Conservation (phyloP, 1,284 basidiomycete species). For the Tilletia setariae region DNA sequence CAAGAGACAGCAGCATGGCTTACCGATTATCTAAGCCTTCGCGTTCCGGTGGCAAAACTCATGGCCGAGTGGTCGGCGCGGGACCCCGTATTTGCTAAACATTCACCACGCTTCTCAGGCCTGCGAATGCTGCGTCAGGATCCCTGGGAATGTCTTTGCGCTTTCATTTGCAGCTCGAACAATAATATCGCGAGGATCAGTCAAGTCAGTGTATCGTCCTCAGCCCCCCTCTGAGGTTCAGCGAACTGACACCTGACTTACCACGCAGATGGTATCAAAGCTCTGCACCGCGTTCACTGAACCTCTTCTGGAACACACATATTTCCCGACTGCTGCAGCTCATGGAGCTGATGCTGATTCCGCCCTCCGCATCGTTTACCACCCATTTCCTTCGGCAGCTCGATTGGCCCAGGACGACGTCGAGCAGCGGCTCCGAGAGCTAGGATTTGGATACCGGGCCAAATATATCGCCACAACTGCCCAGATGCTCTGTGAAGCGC, state of each 20-base stretch:
- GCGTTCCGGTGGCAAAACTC: slow-evolving; percentile 69
- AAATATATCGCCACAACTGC: slow-evolving; percentile 82
- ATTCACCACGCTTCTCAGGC: slow-evolving; percentile 63
- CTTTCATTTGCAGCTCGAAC: slow-evolving; percentile 97
- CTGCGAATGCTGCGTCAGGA: slow-evolving; percentile 80
- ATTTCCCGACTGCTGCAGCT: slow-evolving; percentile 23
- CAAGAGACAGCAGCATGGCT: slow-evolving; percentile 70
- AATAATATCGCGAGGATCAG: slow-evolving; percentile 69
- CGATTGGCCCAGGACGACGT: slow-evolving; percentile 64
- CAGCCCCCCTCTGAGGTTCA: too few species aligned
- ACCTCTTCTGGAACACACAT: slow-evolving; percentile 58
- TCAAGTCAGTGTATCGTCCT: slow-evolving; percentile 17
- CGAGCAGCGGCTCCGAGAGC: slow-evolving; percentile 62
- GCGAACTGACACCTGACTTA: too few species aligned
- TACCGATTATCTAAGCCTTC: slow-evolving; percentile 83
- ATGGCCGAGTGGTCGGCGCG: slow-evolving; percentile 72
- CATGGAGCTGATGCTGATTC: not conserved
- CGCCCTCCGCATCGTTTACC: slow-evolving; percentile 60
- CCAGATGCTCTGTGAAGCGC: slow-evolving; percentile 64
- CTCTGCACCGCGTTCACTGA: slow-evolving; percentile 59
- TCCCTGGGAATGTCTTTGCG: slow-evolving; percentile 70
- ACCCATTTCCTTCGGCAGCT: slow-evolving; percentile 80
- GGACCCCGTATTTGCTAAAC: slow-evolving; percentile 72
- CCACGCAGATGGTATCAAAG: slow-evolving; percentile 48
- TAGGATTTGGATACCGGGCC: slow-evolving; percentile 96